Evolutionary conservation across 345 rosid genomes (phyloP).

Genomic region (Odontarrhena argentea): DNA sequence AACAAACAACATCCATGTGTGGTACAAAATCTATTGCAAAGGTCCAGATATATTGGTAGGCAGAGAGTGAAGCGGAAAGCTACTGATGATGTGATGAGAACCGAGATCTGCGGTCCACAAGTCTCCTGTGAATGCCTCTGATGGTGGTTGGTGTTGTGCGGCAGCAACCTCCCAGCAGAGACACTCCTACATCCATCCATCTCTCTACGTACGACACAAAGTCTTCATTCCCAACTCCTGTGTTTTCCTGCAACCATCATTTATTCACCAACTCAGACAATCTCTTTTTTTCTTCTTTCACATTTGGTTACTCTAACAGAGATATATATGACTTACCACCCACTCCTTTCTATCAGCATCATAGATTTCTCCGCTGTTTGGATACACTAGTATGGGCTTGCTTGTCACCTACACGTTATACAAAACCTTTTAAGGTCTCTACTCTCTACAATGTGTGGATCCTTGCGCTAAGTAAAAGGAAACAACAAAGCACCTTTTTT

Average conservation of each 20-base stretch:
- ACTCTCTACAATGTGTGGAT: neutral
- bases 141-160: constrained; percentile 71
- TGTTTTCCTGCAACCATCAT: constrained; percentile 57
- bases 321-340: constrained; percentile 59
- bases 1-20: constrained; percentile 10
- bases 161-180: constrained; percentile 73
- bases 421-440: constrained; percentile 14
- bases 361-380: constrained; percentile 82
- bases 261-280: neutral
- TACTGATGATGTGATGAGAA: constrained; percentile 13
- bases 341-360: constrained; percentile 65
- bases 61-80: neutral
- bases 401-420: constrained; percentile 56
- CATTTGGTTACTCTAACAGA: neutral
- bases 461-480: neutral
- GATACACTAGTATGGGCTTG: constrained; percentile 73
- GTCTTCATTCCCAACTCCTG: constrained; percentile 71
- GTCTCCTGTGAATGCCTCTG: constrained; percentile 55
- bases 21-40: constrained; percentile 6
- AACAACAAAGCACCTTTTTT: constrained; percentile 48
- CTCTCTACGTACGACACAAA: constrained; percentile 66
- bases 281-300: neutral
- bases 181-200: constrained; percentile 73
- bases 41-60: neutral
- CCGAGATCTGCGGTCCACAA: constrained; percentile 45